These are phyloP conservation scores for Trichomonas vaginalis DNA, from an alignment of 208 protist genomes.

Conservation along the genomic window DNA sequence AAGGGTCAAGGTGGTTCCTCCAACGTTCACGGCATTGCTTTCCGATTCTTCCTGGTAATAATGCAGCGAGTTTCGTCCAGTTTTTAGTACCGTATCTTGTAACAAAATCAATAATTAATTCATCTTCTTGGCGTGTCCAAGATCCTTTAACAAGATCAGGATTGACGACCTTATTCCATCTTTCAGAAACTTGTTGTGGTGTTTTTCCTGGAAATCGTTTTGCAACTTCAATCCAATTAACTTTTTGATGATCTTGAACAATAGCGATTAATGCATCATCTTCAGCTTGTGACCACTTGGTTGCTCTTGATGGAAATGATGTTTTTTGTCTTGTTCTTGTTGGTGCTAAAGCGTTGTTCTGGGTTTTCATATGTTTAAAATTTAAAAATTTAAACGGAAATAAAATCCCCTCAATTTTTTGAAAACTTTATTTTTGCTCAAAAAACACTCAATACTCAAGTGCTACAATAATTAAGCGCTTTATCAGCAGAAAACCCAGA, in stretches of 20 bases:
- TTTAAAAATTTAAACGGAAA: too few species aligned
- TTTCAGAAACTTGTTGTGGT: neutral
- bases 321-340: neutral
- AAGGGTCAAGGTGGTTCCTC: neutral
- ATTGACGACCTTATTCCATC: neutral
- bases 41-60: neutral
- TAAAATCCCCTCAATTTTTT: too few species aligned
- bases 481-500: too few species aligned
- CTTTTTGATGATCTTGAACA: neutral
- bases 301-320: neutral
- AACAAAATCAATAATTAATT: slow-evolving; percentile 22
- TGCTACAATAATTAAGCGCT: too few species aligned
- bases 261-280: neutral
- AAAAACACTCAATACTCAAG: too few species aligned
- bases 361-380: too few species aligned
- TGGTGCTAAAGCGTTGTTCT: neutral
- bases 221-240: neutral
- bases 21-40: neutral
- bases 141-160: neutral
- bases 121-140: neutral
- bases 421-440: too few species aligned
- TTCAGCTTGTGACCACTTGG: neutral
- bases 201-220: neutral
- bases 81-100: slow-evolving; percentile 25
- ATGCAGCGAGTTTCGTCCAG: slow-evolving; percentile 25